A percentile compares a stretch with the other conserved stretches of the same genome.
Conservation (phyloP, 768 basidiomycete species). For the Fomitopsis pulvina region DNA sequence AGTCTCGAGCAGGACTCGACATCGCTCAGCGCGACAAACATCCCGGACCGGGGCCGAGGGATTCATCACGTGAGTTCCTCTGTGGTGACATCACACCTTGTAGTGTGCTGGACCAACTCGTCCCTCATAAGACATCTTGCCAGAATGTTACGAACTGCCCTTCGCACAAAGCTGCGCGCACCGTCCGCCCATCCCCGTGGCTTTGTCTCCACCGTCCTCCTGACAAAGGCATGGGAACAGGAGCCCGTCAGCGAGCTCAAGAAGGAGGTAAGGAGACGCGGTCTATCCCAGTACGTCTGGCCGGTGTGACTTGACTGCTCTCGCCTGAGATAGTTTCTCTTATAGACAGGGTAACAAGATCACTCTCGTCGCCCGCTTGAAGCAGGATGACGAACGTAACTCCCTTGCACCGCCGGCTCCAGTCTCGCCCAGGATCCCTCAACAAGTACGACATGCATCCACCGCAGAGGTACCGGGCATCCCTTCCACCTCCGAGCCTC, state of each 20-base stretch:
- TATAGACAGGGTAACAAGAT: conserved; percentile 61
- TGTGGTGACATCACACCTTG: neutral
- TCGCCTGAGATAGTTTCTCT: conserved; percentile 4
- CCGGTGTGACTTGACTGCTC: conserved; percentile 4
- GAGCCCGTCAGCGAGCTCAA: conserved; percentile 43
- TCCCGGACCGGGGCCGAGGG: too few relatives aligned
- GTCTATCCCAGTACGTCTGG: conserved; percentile 50
- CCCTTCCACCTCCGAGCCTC: conserved; percentile 29
- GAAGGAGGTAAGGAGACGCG: conserved; percentile 48
- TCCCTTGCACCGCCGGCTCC: conserved; percentile 12
- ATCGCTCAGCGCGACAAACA: neutral
- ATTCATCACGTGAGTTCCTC: neutral
- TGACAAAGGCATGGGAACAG: conserved; percentile 50
- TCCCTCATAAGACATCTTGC: conserved; percentile 1
- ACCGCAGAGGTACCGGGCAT: conserved; percentile 34
- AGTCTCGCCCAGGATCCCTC: conserved; percentile 4
- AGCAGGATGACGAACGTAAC: conserved; percentile 38
- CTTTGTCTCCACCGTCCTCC: conserved; percentile 50
- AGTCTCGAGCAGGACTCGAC: neutral
- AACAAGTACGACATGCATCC: conserved; percentile 22
- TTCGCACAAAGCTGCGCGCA: conserved; percentile 17
- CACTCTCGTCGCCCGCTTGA: conserved; percentile 45
- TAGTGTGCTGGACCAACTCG: neutral
- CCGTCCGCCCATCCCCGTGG: conserved; percentile 21
- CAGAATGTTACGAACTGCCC: conserved; percentile 24